Evolutionary conservation across 2,329 filamentous ascomycete species (phyloP).

Genomic region (Talaromyces rugulosus): DNA sequence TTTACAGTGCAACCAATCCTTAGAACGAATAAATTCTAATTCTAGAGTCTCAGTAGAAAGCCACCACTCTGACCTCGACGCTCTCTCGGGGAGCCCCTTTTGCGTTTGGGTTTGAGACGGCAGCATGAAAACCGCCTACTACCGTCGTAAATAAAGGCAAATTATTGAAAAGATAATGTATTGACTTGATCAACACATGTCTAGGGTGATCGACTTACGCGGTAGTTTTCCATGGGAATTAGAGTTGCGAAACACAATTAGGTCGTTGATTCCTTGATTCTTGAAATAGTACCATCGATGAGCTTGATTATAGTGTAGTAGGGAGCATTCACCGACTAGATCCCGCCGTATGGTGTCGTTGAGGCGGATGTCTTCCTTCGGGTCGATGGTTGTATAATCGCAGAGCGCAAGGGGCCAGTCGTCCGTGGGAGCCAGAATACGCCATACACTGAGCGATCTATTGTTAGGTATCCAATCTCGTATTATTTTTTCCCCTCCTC

Average conservation of each 20-base stretch:
- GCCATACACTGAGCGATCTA: constrained; percentile 4
- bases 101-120: constrained; percentile 1
- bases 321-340: neutral
- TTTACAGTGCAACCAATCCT: neutral
- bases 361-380: neutral
- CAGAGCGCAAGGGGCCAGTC: constrained; percentile 6
- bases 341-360: neutral
- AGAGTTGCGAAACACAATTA: constrained; percentile 4
- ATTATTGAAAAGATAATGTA: neutral
- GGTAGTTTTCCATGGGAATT: neutral
- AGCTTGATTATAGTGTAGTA: neutral
- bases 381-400: constrained; percentile 1
- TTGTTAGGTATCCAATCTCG: neutral
- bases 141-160: neutral
- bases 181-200: neutral
- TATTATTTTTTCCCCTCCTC: neutral
- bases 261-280: neutral
- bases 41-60: neutral
- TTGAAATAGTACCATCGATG: constrained; percentile 3
- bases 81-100: constrained; percentile 1
- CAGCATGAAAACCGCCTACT: constrained; percentile 3
- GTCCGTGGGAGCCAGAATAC: neutral
- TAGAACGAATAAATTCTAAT: neutral
- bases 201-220: neutral
- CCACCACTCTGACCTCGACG: constrained; percentile 3